Conservation (phyloP, 352 stramenopile genomes). For the Thalassiosira hispida region DNA sequence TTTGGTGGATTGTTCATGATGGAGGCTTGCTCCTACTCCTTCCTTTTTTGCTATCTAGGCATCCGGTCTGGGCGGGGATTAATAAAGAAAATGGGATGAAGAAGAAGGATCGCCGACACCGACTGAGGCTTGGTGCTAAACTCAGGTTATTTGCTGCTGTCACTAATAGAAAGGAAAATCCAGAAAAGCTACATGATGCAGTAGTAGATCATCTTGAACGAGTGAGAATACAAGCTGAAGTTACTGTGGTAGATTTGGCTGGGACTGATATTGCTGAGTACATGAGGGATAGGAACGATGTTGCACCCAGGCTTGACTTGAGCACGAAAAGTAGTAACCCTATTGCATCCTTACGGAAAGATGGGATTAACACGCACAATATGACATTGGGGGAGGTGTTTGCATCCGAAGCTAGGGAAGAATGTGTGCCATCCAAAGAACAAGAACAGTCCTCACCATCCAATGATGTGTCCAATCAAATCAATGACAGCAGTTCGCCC, state of each 20-base stretch:
- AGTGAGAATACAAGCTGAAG: conserved; percentile 56
- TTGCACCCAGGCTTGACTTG: conserved; percentile 7
- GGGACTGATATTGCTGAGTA: conserved; percentile 53
- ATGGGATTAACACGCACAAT: conserved; percentile 52
- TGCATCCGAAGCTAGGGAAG: conserved; percentile 14
- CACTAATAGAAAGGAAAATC: conserved; percentile 49
- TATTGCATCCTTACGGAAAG: conserved; percentile 17
- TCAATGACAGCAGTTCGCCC: background rate
- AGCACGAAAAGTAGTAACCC: background rate
- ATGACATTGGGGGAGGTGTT: conserved; percentile 55
- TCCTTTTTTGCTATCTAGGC: conserved; percentile 61
- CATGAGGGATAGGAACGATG: conserved; percentile 49
- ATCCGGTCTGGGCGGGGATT: conserved; percentile 32
- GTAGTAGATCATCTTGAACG: conserved; percentile 47
- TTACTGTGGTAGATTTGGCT: conserved; percentile 58
- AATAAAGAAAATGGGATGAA: background rate
- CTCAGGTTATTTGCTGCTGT: conserved; percentile 66
- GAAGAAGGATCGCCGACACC: conserved; percentile 15
- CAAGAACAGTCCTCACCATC: background rate
- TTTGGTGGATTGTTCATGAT: conserved; percentile 86
- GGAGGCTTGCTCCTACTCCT: conserved; percentile 67
- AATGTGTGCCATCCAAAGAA: background rate
- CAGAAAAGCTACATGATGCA: conserved; percentile 45
- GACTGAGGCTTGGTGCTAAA: conserved; percentile 26
- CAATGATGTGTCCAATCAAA: background rate